Percentiles rank a stretch among this genome's conserved stretches.
Conservation (phyloP, 2,329 filamentous ascomycete species). For the Leptographium galeiforme region DNA sequence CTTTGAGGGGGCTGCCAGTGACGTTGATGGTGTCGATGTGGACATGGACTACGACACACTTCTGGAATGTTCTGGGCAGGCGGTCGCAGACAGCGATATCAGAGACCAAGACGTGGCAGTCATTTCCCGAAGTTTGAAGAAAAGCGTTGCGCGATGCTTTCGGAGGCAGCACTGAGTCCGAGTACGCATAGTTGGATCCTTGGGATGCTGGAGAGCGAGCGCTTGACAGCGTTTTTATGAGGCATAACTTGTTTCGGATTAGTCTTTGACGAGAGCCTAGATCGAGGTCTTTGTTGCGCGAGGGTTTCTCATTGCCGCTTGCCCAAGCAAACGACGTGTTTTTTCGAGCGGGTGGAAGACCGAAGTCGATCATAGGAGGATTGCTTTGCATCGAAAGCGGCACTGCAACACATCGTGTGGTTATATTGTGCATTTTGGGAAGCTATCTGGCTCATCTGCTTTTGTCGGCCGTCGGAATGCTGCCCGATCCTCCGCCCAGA, state of each 20-base stretch:
- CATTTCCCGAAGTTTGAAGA: not conserved
- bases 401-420: not conserved
- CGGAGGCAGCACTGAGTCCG: not conserved
- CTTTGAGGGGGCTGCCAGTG: too few relatives aligned
- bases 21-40: not conserved
- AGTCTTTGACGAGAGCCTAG: too few relatives aligned
- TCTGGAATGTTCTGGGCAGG: not conserved
- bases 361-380: not conserved
- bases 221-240: too few relatives aligned
- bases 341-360: too few relatives aligned
- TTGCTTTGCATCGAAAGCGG: not conserved
- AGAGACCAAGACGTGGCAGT: not conserved
- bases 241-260: too few relatives aligned
- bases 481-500: not conserved
- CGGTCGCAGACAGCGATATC: too few relatives aligned
- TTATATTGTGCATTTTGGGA: not conserved
- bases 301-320: too few relatives aligned
- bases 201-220: too few relatives aligned
- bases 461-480: not conserved
- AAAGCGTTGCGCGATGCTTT: not conserved
- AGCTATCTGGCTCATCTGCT: not conserved
- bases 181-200: too few relatives aligned
- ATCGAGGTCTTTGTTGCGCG: too few relatives aligned
- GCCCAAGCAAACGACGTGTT: too few relatives aligned
- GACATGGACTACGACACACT: not conserved